phyloP scores from a whole-genome alignment of 495 filamentous ascomycete species.

The Diplogelasinospora grovesii region DNA sequence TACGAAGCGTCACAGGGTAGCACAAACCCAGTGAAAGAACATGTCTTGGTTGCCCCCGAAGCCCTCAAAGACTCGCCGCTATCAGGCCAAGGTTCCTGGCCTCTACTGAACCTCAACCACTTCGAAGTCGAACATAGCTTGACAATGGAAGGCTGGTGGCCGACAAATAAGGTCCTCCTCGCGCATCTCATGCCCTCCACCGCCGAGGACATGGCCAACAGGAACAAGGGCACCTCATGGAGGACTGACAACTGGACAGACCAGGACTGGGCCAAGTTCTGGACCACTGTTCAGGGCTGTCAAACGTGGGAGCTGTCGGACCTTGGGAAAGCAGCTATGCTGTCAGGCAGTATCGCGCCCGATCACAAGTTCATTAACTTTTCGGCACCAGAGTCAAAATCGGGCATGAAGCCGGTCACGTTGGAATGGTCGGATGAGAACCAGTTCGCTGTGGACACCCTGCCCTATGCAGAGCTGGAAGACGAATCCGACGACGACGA shows the following conservation, averaged over 20 bases:
- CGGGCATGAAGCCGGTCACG: constrained; percentile 15
- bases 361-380: constrained; percentile 31
- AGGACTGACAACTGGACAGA: constrained; percentile 29
- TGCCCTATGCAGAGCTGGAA: constrained; percentile 34
- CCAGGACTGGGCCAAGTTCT: constrained; percentile 30
- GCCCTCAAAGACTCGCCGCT: constrained; percentile 9
- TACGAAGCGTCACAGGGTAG: too few relatives aligned
- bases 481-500: constrained; percentile 18
- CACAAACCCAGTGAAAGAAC: constrained; percentile 1
- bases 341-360: constrained; percentile 19
- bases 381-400: constrained; percentile 13
- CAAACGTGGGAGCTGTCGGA: constrained; percentile 36
- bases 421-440: constrained; percentile 28
- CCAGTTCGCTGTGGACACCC: constrained; percentile 34
- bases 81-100: constrained; percentile 19
- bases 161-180: constrained; percentile 20
- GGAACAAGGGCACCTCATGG: constrained; percentile 1
- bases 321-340: constrained; percentile 19
- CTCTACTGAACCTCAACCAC: constrained; percentile 9
- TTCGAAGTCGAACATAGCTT: constrained; percentile 28
- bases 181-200: constrained; percentile 27
- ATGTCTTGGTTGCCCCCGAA: constrained; percentile 11
- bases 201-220: constrained; percentile 27
- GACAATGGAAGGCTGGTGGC: constrained; percentile 25
- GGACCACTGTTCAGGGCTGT: constrained; percentile 27